A percentile compares a stretch with the other conserved stretches of the same genome.
phyloP scores from a whole-genome alignment of 23 red algal genomes.

The Rhodosorus marinus region DNA sequence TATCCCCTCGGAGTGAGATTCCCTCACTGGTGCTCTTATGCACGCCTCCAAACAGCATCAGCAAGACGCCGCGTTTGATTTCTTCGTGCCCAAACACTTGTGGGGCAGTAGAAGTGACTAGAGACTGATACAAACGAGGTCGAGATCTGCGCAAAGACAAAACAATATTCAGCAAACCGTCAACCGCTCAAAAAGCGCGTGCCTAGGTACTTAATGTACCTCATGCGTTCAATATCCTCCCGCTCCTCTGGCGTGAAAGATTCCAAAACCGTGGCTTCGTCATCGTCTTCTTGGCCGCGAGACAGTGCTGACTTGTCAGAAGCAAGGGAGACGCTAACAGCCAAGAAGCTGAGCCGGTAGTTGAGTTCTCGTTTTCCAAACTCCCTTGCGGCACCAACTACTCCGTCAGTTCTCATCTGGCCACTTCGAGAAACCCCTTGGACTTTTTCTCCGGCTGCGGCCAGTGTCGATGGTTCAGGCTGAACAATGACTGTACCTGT shows the following conservation, averaged over 20 bases:
- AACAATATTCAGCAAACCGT: no score
- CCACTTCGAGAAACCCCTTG: constrained; percentile 23
- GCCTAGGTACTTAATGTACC: no score
- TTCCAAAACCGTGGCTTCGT: constrained; percentile 40
- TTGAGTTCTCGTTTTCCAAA: constrained; percentile 91
- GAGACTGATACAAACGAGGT: constrained; percentile 60
- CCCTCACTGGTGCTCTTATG: constrained; percentile 83
- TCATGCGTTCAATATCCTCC: constrained; percentile 72
- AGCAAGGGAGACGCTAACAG: background rate
- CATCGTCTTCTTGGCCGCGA: constrained; percentile 11
- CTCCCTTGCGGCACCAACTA: constrained; percentile 52
- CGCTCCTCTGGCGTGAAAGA: constrained; percentile 57
- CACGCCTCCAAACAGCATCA: constrained; percentile 98
- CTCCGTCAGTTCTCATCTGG: constrained; percentile 37
- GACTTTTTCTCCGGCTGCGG: constrained; percentile 69
- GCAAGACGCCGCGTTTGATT: constrained; percentile 84
- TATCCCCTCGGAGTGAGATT: constrained; percentile 81
- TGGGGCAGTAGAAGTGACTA: constrained; percentile 61
- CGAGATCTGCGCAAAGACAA: no score
- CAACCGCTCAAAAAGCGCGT: no score
- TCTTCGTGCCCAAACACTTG: constrained; percentile 89
- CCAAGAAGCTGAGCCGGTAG: constrained; percentile 77
- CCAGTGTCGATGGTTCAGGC: constrained; percentile 72
- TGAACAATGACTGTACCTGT: constrained; percentile 84
- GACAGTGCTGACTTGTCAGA: no score